Conservation (phyloP, 768 basidiomycete genomes). For the Exidia glandulosa region DNA sequence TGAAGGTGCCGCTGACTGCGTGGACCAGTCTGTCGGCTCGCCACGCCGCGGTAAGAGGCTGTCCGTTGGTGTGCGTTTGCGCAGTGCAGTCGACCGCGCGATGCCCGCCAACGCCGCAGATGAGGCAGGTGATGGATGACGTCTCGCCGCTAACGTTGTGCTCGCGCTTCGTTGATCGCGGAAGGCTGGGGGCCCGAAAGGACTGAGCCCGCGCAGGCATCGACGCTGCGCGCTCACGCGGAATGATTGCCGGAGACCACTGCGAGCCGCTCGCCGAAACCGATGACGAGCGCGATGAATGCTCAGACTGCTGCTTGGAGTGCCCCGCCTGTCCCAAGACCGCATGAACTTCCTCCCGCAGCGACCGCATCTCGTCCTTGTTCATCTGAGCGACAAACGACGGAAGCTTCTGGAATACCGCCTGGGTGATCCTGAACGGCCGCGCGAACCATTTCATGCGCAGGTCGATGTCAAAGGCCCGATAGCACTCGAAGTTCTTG, state of each 20-base stretch:
- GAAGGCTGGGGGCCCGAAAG: no score
- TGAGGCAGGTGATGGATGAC: not conserved
- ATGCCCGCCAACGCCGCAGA: not conserved
- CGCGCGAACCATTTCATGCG: not conserved
- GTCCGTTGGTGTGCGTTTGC: not conserved
- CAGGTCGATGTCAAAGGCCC: not conserved
- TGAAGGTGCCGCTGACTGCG: not conserved
- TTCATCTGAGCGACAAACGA: not conserved
- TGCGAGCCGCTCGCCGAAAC: no score
- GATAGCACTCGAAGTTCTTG: not conserved
- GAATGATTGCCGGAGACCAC: no score
- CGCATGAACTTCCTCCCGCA: not conserved
- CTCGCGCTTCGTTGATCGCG: no score
- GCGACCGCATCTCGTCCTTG: not conserved
- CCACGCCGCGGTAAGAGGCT: not conserved
- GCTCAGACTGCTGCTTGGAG: not conserved
- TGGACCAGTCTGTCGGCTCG: not conserved
- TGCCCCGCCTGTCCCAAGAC: no score
- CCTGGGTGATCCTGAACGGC: not conserved
- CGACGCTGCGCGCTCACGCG: no score
- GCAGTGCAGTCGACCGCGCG: not conserved
- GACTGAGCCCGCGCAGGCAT: no score
- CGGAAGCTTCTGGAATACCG: not conserved
- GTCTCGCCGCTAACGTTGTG: no score
- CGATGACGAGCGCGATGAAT: not conserved